A percentile compares a stretch with the other conserved stretches of the same genome.
Evolutionary conservation across 495 filamentous ascomycete species (phyloP).

Genomic region (Parathielavia appendiculata): DNA sequence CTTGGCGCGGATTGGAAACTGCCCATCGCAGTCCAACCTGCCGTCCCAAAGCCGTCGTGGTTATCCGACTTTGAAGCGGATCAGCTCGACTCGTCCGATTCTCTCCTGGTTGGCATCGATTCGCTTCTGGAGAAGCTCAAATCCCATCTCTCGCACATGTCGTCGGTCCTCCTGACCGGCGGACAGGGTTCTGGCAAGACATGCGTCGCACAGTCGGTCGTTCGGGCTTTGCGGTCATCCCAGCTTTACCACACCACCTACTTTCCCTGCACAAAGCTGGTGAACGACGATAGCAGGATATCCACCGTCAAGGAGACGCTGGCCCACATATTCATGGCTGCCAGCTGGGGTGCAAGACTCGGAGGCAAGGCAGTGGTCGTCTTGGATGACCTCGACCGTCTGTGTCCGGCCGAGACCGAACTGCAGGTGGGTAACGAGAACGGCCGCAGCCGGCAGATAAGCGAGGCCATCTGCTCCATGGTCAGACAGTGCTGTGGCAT

Average conservation of each 20-base stretch:
- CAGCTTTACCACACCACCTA: constrained; percentile 72
- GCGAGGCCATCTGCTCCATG: constrained; percentile 78
- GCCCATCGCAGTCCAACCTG: constrained; percentile 63
- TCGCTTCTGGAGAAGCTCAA: constrained; percentile 62
- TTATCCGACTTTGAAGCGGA: constrained; percentile 42
- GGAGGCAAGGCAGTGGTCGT: constrained; percentile 79
- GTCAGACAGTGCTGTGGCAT: constrained; percentile 70
- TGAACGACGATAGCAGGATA: constrained; percentile 82
- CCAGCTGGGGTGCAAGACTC: constrained; percentile 80
- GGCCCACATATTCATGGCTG: constrained; percentile 74
- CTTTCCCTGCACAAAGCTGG: constrained; percentile 74
- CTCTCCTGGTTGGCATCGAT: constrained; percentile 82
- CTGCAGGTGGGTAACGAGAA: constrained; percentile 89
- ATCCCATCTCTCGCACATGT: constrained; percentile 71
- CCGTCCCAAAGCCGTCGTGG: constrained; percentile 57
- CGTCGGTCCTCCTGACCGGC: constrained; percentile 83
- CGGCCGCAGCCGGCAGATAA: constrained; percentile 82
- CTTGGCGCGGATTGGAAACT: constrained; percentile 68
- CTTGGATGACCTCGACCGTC: constrained; percentile 84
- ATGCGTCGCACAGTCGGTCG: constrained; percentile 57
- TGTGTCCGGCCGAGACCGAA: constrained; percentile 90
- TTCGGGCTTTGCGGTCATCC: constrained; percentile 58
- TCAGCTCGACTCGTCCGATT: constrained; percentile 49
- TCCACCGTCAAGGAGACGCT: constrained; percentile 87
- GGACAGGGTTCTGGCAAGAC: constrained; percentile 88